Conservation (phyloP, 1,284 basidiomycete species). For the Trichosporon sp. region DNA sequence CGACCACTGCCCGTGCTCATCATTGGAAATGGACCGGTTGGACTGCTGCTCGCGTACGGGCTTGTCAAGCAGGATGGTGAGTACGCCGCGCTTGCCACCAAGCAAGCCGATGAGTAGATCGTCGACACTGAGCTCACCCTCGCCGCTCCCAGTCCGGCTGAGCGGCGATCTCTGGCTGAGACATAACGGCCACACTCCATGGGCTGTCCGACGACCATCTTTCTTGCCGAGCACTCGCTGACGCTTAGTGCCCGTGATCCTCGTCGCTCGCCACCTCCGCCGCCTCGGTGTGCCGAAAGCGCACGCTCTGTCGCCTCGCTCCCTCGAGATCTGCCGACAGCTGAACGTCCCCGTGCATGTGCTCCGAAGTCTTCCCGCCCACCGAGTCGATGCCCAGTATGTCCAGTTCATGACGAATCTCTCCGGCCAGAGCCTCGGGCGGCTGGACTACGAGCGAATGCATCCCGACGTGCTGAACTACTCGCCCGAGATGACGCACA, state of each 20-base stretch:
- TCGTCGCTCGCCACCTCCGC: slow-evolving; percentile 35
- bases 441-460: slow-evolving; percentile 37
- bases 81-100: slow-evolving; percentile 5
- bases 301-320: slow-evolving; percentile 36
- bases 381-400: slow-evolving; percentile 33
- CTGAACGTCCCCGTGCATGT: slow-evolving; percentile 29
- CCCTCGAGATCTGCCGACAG: slow-evolving; percentile 38
- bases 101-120: background rate
- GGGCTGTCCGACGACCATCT: too few relatives aligned
- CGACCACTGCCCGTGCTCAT: slow-evolving; percentile 32
- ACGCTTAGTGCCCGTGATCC: slow-evolving; percentile 36
- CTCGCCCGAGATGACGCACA: slow-evolving; percentile 42
- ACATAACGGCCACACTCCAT: background rate
- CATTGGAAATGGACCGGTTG: slow-evolving; percentile 37
- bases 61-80: slow-evolving; percentile 34
- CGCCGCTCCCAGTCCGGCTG: too few relatives aligned
- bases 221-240: background rate
- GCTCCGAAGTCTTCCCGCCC: slow-evolving; percentile 33
- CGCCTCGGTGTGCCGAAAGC: slow-evolving; percentile 39
- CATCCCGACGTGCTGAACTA: slow-evolving; percentile 31
- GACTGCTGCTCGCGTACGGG: slow-evolving; percentile 33
- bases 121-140: background rate
- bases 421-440: slow-evolving; percentile 33
- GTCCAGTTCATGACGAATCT: slow-evolving; percentile 38
- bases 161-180: background rate